These are phyloP conservation scores for Stephanodiscus triporus DNA, from an alignment of 108 stramenopile species.

Conservation along the genomic window DNA sequence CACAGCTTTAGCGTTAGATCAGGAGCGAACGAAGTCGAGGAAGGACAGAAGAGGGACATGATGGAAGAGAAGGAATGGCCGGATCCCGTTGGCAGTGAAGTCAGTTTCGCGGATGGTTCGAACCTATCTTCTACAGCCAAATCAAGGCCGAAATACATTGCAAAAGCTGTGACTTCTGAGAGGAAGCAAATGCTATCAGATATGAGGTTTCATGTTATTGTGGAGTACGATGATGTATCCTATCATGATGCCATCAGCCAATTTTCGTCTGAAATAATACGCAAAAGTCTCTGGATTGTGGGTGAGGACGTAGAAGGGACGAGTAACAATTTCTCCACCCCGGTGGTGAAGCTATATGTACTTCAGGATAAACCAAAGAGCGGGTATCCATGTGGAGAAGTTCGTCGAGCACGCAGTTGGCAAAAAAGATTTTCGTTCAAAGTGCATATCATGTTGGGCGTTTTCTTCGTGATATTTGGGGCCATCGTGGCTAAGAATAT, in stretches of 20 bases:
- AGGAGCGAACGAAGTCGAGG: not conserved
- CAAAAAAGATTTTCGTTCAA: slow-evolving; percentile 1
- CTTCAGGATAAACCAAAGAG: slow-evolving; percentile 5
- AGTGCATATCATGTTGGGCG: slow-evolving; percentile 5
- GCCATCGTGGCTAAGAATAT: not conserved
- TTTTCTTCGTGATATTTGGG: not conserved
- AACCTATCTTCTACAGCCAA: slow-evolving; percentile 2
- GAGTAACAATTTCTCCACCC: not conserved
- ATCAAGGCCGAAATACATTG: not conserved
- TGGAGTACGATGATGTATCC: slow-evolving; percentile 14
- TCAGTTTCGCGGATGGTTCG: not conserved
- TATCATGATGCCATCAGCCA: slow-evolving; percentile 7
- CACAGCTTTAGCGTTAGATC: not conserved
- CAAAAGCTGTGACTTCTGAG: not conserved
- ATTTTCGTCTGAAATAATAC: slow-evolving; percentile 4
- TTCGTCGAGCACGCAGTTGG: slow-evolving; percentile 2
- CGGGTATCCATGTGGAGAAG: slow-evolving; percentile 3
- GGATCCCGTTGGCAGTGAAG: not conserved
- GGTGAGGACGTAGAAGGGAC: slow-evolving; percentile 1
- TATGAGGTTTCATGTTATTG: not conserved
- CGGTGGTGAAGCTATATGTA: slow-evolving; percentile 3
- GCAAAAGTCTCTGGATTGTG: not conserved
- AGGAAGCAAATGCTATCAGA: not conserved
- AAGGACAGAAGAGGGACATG: not conserved
- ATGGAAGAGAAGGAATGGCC: not conserved